Conservation (phyloP, 768 basidiomycete species). For the Panus rudis region DNA sequence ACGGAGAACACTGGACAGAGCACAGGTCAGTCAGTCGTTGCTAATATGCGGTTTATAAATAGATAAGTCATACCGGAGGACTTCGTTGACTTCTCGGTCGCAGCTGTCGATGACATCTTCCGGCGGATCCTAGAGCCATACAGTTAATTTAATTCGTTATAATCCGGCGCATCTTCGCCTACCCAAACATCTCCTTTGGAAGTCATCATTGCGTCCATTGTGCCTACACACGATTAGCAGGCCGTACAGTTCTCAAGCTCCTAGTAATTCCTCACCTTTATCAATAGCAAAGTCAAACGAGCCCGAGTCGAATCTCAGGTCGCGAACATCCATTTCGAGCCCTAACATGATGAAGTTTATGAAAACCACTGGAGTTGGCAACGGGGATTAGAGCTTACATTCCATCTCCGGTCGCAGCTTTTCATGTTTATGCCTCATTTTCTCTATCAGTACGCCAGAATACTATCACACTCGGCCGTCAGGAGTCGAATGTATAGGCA, state of each 20-base stretch:
- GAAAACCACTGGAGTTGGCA: not conserved
- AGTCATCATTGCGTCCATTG: conserved; percentile 90
- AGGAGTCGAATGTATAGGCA: not conserved
- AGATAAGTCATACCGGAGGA: conserved; percentile 44
- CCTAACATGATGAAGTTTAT: conserved; percentile 33
- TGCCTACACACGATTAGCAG: conserved; percentile 48
- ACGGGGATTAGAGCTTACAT: conserved; percentile 35
- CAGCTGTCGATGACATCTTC: conserved; percentile 64
- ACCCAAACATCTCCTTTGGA: conserved; percentile 81
- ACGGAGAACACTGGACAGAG: not conserved
- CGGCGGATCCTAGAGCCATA: conserved; percentile 55
- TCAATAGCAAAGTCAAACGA: conserved; percentile 79
- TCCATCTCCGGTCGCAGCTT: conserved; percentile 56
- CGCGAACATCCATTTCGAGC: conserved; percentile 80
- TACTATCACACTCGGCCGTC: conserved; percentile 40
- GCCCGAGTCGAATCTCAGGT: conserved; percentile 49
- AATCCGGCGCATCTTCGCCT: conserved; percentile 12
- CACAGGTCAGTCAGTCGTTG: not conserved
- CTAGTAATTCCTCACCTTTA: conserved; percentile 65
- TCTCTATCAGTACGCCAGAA: conserved; percentile 65
- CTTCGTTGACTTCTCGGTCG: conserved; percentile 70
- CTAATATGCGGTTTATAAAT: not conserved
- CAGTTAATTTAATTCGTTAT: not conserved
- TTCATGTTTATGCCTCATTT: conserved; percentile 56
- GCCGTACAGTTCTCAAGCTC: no score